Evolutionary conservation across 352 stramenopile species (phyloP).

Genomic region (Pythium brassicae): DNA sequence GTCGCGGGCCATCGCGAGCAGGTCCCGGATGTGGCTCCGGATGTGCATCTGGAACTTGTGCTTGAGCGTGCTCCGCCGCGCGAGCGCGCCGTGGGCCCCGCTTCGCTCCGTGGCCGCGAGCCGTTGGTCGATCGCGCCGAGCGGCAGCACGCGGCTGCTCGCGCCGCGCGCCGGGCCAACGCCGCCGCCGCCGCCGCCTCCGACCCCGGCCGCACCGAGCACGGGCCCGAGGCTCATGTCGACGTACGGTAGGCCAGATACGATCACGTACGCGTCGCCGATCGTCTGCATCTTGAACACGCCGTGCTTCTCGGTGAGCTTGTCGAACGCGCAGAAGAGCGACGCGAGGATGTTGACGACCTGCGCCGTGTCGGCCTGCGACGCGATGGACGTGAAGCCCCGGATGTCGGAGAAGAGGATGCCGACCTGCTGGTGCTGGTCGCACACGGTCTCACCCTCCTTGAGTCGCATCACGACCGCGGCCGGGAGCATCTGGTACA

Average conservation of each 20-base stretch:
- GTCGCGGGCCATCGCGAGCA: conserved; percentile 77
- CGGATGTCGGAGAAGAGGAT: conserved; percentile 92
- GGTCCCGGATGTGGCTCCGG: conserved; percentile 71
- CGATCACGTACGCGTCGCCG: conserved; percentile 91
- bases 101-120: conserved; percentile 14
- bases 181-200: conserved; percentile 10
- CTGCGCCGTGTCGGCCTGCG: conserved; percentile 74
- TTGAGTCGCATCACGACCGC: conserved; percentile 84
- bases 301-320: conserved; percentile 88
- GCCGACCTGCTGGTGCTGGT: conserved; percentile 83
- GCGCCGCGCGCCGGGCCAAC: conserved; percentile 9
- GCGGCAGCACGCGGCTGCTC: conserved; percentile 50
- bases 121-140: conserved; percentile 19
- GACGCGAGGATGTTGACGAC: conserved; percentile 89
- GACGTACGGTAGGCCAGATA: conserved; percentile 80
- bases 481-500: conserved; percentile 86
- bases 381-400: conserved; percentile 89
- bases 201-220: conserved; percentile 19
- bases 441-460: conserved; percentile 76
- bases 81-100: conserved; percentile 11
- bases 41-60: conserved; percentile 82
- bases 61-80: conserved; percentile 64
- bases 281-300: conserved; percentile 95
- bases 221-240: conserved; percentile 77
- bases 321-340: conserved; percentile 91